phyloP scores from a whole-genome alignment of 2,329 filamentous ascomycete genomes.

The Venturia pyrina region DNA sequence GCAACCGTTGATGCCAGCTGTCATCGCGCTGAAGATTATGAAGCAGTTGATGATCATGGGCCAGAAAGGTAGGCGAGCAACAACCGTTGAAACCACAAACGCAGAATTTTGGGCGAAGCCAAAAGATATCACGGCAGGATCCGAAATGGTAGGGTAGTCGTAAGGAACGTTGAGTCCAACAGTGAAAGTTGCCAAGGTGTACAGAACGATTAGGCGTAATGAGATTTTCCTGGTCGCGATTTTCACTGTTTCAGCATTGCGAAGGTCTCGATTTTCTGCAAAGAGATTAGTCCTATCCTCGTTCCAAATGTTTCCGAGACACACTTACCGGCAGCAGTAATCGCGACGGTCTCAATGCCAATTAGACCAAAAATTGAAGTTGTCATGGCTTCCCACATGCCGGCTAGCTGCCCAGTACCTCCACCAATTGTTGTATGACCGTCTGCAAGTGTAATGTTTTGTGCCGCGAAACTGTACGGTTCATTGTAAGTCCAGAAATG shows the following conservation, averaged over 20 bases:
- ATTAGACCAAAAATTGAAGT: constrained; percentile 15
- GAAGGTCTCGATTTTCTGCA: constrained; percentile 15
- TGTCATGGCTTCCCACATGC: constrained; percentile 16
- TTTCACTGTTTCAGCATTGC: constrained; percentile 15
- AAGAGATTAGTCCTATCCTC: neutral
- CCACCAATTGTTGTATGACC: constrained; percentile 7
- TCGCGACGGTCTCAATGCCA: constrained; percentile 16
- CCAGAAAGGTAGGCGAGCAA: constrained; percentile 27
- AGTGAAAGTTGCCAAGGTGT: constrained; percentile 14
- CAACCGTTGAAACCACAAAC: constrained; percentile 33
- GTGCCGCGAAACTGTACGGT: constrained; percentile 13
- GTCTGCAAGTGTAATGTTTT: constrained; percentile 12
- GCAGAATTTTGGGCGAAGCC: constrained; percentile 26
- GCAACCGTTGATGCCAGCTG: constrained; percentile 32
- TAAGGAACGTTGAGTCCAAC: constrained; percentile 17
- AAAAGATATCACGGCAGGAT: constrained; percentile 21
- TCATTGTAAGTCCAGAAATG: constrained; percentile 15
- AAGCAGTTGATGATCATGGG: constrained; percentile 36
- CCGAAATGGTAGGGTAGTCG: constrained; percentile 24
- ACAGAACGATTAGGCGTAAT: constrained; percentile 14
- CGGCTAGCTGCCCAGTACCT: constrained; percentile 11
- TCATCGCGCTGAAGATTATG: constrained; percentile 35
- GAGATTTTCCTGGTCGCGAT: constrained; percentile 15
- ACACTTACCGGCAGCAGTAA: constrained; percentile 13
- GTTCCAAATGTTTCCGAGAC: neutral